Percentiles rank a stretch among this genome's conserved stretches.
phyloP scores from a whole-genome alignment of 2,329 filamentous ascomycete genomes.

The Corynespora cassiicola region DNA sequence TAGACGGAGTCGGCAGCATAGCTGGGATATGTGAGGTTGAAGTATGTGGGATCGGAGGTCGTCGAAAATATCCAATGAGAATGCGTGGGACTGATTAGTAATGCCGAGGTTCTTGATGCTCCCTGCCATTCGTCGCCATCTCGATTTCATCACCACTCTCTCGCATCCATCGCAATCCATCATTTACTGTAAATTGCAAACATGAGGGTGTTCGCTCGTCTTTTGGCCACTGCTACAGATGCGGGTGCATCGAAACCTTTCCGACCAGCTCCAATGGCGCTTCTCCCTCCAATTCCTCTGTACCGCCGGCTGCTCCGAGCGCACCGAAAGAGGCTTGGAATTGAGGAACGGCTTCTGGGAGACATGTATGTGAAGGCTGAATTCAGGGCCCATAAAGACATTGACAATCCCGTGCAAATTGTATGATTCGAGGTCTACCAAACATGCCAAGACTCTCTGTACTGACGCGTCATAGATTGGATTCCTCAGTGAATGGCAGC shows the following conservation, averaged over 20 bases:
- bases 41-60: constrained; percentile 15
- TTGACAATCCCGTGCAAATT: constrained; percentile 92
- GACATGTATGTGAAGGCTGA: constrained; percentile 94
- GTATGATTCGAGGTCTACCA: constrained; percentile 58
- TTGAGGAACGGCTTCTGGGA: constrained; percentile 79
- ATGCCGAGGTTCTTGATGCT: constrained; percentile 28
- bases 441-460: neutral
- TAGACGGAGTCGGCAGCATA: constrained; percentile 95
- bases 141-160: neutral
- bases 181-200: constrained; percentile 4
- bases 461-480: constrained; percentile 70
- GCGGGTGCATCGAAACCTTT: constrained; percentile 42
- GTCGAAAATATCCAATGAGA: constrained; percentile 16
- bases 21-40: constrained; percentile 15
- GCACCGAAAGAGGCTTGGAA: constrained; percentile 78
- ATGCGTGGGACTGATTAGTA: constrained; percentile 1
- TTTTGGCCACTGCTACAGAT: constrained; percentile 44
- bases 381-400: constrained; percentile 80
- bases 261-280: constrained; percentile 62
- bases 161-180: neutral
- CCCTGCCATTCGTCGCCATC: constrained; percentile 6
- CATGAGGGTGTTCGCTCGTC: constrained; percentile 38
- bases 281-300: constrained; percentile 86
- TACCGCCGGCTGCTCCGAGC: constrained; percentile 87
- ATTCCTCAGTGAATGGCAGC: constrained; percentile 95